Evolutionary conservation across 495 filamentous ascomycete genomes (phyloP).

Genomic region (Penicillium angulare): DNA sequence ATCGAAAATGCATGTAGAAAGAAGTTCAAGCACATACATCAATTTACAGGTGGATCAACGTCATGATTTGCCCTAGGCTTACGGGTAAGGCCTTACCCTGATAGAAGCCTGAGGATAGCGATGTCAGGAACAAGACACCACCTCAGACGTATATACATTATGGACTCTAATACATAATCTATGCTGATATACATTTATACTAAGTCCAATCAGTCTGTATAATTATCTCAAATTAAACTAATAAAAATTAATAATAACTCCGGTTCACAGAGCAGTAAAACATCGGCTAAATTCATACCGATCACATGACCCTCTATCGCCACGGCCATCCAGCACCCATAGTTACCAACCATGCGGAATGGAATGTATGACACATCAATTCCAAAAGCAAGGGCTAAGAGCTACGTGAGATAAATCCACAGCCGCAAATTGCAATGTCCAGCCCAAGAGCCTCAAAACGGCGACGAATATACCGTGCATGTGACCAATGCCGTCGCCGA

Average conservation of each 20-base stretch:
- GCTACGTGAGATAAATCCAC: not conserved
- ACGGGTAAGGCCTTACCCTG: no score
- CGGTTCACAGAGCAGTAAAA: not conserved
- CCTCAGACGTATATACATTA: no score
- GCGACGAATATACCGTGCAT: slow-evolving; percentile 57
- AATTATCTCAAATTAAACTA: no score
- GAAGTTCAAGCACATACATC: no score
- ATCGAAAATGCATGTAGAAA: no score
- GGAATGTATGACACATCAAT: not conserved
- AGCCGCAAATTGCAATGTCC: slow-evolving; percentile 4
- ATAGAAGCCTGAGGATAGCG: no score
- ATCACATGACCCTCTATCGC: slow-evolving; percentile 13
- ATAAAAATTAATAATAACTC: no score
- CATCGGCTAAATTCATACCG: slow-evolving; percentile 14
- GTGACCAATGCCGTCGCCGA: slow-evolving; percentile 58
- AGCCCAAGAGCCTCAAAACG: slow-evolving; percentile 25
- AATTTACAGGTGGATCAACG: not conserved
- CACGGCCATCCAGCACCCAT: not conserved
- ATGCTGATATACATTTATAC: no score
- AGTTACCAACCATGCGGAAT: not conserved
- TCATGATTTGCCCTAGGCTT: no score
- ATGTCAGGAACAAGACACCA: no score
- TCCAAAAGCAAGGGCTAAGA: not conserved
- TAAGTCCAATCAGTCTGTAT: no score
- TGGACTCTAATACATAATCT: no score